Conservation (phyloP, 305 asterid species). For the Solanum chacoense region DNA sequence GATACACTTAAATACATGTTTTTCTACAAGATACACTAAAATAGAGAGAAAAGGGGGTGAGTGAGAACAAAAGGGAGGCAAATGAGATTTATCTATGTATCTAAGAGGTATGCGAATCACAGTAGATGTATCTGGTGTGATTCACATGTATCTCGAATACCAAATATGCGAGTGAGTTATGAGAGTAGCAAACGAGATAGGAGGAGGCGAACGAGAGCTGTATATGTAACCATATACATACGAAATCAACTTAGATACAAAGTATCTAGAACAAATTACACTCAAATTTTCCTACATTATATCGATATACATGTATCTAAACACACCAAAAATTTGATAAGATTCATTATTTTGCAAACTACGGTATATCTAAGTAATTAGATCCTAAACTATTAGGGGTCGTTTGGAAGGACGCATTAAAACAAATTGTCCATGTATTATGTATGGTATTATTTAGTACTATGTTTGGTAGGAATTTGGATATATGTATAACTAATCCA, state of each 20-base stretch:
- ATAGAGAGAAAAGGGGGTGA: background rate
- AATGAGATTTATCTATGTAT: background rate
- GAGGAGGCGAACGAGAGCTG: background rate
- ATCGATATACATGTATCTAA: background rate
- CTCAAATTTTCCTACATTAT: background rate
- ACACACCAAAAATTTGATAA: background rate
- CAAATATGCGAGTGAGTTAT: background rate
- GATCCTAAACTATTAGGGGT: no score
- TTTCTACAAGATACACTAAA: background rate
- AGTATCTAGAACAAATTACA: no score
- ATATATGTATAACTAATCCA: no score
- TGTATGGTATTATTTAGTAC: no score
- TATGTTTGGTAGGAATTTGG: no score
- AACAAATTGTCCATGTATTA: no score
- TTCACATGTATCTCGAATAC: background rate
- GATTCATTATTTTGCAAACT: background rate
- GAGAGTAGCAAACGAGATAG: background rate
- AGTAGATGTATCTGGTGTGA: background rate
- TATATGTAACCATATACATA: background rate
- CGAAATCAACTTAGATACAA: background rate
- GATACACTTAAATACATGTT: no score
- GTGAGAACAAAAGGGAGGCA: no score
- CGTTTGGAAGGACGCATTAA: no score
- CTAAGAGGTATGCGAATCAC: background rate
- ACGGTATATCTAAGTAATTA: background rate